Evolutionary conservation across 2,329 filamentous ascomycete species (phyloP).

Genomic region (Elsinoe fawcettii): DNA sequence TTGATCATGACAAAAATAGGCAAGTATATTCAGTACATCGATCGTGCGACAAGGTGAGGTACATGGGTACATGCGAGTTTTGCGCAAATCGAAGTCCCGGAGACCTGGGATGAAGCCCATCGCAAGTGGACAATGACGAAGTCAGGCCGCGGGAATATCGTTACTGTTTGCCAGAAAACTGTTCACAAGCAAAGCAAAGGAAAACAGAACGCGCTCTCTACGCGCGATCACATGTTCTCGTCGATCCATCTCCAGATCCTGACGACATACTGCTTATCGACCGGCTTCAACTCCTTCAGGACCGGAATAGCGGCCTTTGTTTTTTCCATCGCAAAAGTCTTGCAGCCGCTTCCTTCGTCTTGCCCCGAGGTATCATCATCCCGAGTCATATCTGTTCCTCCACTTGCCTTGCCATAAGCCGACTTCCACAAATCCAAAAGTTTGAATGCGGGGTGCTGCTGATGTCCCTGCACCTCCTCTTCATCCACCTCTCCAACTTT

Average conservation of each 20-base stretch:
- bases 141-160: background rate
- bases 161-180: no score
- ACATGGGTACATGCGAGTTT: constrained; percentile 12
- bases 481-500: constrained; percentile 6
- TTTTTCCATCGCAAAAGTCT: constrained; percentile 13
- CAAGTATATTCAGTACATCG: background rate
- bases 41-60: background rate
- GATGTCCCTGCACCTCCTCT: constrained; percentile 13
- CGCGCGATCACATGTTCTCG: constrained; percentile 22
- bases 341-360: constrained; percentile 1
- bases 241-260: constrained; percentile 39
- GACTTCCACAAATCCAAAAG: constrained; percentile 46
- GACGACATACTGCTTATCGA: constrained; percentile 38
- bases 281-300: constrained; percentile 32
- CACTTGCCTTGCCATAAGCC: constrained; percentile 28
- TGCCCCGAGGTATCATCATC: background rate
- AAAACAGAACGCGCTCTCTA: constrained; percentile 4
- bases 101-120: background rate
- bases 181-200: no score
- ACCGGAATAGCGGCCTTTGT: constrained; percentile 30
- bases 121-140: background rate
- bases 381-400: constrained; percentile 7
- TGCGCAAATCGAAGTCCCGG: constrained; percentile 4
- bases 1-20: background rate
- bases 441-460: constrained; percentile 39